phyloP scores from a whole-genome alignment of 108 stramenopile genomes.

The Pseudonitzschia multistriata region DNA sequence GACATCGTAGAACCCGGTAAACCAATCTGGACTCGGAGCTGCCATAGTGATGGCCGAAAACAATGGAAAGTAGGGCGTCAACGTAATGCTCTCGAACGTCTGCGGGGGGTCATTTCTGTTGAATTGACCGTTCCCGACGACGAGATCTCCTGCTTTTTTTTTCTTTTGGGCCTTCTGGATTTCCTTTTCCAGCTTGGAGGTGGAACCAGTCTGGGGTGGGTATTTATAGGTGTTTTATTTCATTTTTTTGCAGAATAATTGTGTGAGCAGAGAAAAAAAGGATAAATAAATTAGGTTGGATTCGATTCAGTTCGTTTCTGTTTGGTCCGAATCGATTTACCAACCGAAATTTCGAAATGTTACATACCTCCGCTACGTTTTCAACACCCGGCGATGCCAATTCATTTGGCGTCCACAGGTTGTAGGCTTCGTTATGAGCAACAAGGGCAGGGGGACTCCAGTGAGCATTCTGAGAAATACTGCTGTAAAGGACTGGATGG shows the following conservation, averaged over 20 bases:
- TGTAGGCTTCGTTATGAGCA: not conserved
- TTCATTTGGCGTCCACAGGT: not conserved
- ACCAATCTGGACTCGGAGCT: slow-evolving; percentile 30
- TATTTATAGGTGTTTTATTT: too few species aligned
- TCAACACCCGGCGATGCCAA: slow-evolving; percentile 15
- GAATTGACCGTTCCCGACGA: slow-evolving; percentile 1
- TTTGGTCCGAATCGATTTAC: too few species aligned
- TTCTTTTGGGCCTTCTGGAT: not conserved
- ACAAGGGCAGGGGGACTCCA: slow-evolving; percentile 12
- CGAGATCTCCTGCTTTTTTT: not conserved
- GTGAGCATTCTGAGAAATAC: too few species aligned
- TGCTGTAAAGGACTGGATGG: too few species aligned
- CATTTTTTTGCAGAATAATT: too few species aligned
- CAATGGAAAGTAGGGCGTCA: not conserved
- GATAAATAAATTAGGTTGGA: too few species aligned
- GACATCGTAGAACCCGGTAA: slow-evolving; percentile 23
- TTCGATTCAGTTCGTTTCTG: too few species aligned
- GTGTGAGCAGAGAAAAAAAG: too few species aligned
- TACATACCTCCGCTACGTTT: slow-evolving; percentile 14
- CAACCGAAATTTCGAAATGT: too few species aligned
- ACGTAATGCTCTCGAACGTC: not conserved
- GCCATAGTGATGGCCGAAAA: slow-evolving; percentile 21
- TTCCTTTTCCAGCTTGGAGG: not conserved
- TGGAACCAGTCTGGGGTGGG: not conserved
- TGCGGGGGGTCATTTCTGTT: slow-evolving; percentile 1